Evolutionary conservation across 2,329 filamentous ascomycete genomes (phyloP), one percentile per base, ranked within the genome.

Genomic region (Byssothecium circinans): DNA sequence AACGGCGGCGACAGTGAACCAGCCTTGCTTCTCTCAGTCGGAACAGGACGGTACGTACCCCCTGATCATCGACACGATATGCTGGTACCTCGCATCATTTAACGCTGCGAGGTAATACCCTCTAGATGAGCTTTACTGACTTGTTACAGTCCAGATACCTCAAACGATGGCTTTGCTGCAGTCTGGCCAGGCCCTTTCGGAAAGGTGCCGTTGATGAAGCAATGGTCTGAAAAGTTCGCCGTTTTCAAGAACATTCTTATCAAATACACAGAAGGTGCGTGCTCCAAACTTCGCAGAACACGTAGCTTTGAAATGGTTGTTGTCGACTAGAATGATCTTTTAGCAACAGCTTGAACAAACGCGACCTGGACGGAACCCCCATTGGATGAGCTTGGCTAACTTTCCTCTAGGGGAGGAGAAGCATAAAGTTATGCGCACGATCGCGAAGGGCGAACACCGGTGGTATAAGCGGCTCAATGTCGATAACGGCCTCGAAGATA

Each of bases 391-490:
- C n/a, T n/a, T n/a, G n/a, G n/a, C n/a, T n/a, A n/a, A n/a, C n/a
- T n/a, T n/a, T n/a, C n/a, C n/a, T n/a, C n/a, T n/a, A n/a, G n/a
- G n/a, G n/a, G 76, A 79, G 52, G 69, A 74, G 35, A 68, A 74
- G 45, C 76, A 79, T 52, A 67, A 74, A 32, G 71, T 70, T 43
- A 78, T 78, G 74, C 65, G 74, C 8, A 67, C 71, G 19, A 71
- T 75, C 20, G 75, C 75, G 1, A 69, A 68, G 30, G 76, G 76
- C 34, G 74, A 79, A 54, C 66, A 78, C 47, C 73, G 73, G 1
- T 79, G 75, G 76, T 78, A 78, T 56, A 78, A 79, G 56, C 69
- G 76, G 1, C 55, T 79, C 3, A 78, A 78, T 44, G 75, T 78
- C 20, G 67, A 71, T 18, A 61, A 68, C 22, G 76, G 76, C 0